Conservation (phyloP, 768 basidiomycete genomes). For the Termitomyces sp. region DNA sequence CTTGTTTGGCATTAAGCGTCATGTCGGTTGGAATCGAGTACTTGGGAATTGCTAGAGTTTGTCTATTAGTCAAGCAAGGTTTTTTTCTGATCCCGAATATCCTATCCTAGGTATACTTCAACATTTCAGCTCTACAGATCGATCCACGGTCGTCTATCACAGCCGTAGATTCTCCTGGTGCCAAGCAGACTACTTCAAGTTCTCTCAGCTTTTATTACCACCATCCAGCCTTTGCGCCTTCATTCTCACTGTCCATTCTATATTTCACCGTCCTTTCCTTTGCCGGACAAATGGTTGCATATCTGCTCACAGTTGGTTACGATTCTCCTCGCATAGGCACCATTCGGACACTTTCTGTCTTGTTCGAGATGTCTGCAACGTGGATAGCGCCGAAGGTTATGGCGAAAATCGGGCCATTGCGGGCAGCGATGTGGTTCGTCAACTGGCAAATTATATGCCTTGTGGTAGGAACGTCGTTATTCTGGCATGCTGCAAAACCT, state of each 20-base stretch:
- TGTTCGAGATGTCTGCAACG: slow-evolving; percentile 22
- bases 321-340: slow-evolving; percentile 16
- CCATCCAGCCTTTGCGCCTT: slow-evolving; percentile 18
- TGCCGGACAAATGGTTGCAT: slow-evolving; percentile 23
- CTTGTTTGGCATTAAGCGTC: slow-evolving; percentile 14
- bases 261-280: slow-evolving; percentile 25
- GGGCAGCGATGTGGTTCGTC: slow-evolving; percentile 24
- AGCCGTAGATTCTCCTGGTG: neutral
- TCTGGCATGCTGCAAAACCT: slow-evolving; percentile 8
- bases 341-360: slow-evolving; percentile 16
- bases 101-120: slow-evolving; percentile 1
- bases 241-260: slow-evolving; percentile 18
- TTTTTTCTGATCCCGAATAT: neutral
- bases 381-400: slow-evolving; percentile 21
- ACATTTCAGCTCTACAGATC: neutral
- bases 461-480: slow-evolving; percentile 11
- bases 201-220: slow-evolving; percentile 14
- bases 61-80: neutral
- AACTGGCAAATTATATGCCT: slow-evolving; percentile 22
- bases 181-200: neutral
- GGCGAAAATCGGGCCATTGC: slow-evolving; percentile 17
- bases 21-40: slow-evolving; percentile 19
- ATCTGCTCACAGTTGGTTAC: slow-evolving; percentile 19
- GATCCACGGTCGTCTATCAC: neutral
- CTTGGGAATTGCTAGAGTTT: slow-evolving; percentile 18